phyloP scores from a whole-genome alignment of 495 filamentous ascomycete species.

The Acidiella bohemica region DNA sequence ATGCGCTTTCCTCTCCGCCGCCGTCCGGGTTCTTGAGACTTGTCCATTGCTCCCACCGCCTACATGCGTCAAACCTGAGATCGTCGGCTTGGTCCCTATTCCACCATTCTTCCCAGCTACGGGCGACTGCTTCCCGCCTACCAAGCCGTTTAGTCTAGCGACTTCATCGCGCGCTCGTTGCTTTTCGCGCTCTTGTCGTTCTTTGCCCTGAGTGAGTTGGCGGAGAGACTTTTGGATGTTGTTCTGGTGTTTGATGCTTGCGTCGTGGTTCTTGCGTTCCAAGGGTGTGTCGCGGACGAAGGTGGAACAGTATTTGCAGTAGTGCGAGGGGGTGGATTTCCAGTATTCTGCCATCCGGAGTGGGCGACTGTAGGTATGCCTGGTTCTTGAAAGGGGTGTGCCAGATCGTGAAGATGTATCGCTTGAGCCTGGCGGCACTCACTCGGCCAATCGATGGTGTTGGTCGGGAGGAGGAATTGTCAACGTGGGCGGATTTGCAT shows the following conservation, averaged over 20 bases:
- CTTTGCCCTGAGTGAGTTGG: slow-evolving; percentile 69
- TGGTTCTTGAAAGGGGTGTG: too few species aligned
- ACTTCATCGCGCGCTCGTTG: slow-evolving; percentile 76
- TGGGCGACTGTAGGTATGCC: too few species aligned
- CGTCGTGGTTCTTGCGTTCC: slow-evolving; percentile 80
- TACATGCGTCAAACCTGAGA: slow-evolving; percentile 6
- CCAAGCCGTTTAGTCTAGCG: slow-evolving; percentile 67
- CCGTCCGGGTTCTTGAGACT: slow-evolving; percentile 23
- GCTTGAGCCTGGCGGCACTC: too few species aligned
- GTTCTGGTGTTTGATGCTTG: slow-evolving; percentile 75
- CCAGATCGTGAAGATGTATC: too few species aligned
- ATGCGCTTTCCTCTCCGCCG: slow-evolving; percentile 67
- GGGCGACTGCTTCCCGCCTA: slow-evolving; percentile 37
- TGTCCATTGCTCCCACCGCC: slow-evolving; percentile 2
- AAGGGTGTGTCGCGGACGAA: slow-evolving; percentile 87
- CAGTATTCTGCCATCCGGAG: slow-evolving; percentile 99
- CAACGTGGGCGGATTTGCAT: too few species aligned
- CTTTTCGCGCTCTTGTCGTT: slow-evolving; percentile 62
- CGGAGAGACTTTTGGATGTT: slow-evolving; percentile 80
- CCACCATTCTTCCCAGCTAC: slow-evolving; percentile 8
- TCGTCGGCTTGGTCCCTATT: slow-evolving; percentile 1
- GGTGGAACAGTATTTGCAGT: slow-evolving; percentile 93
- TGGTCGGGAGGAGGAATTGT: too few species aligned
- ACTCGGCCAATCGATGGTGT: too few species aligned
- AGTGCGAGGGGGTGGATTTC: slow-evolving; percentile 95